Evolutionary conservation across 441 rosid species (phyloP), one percentile per base, ranked within the genome.

Genomic region (Theobroma grandiflorum): DNA sequence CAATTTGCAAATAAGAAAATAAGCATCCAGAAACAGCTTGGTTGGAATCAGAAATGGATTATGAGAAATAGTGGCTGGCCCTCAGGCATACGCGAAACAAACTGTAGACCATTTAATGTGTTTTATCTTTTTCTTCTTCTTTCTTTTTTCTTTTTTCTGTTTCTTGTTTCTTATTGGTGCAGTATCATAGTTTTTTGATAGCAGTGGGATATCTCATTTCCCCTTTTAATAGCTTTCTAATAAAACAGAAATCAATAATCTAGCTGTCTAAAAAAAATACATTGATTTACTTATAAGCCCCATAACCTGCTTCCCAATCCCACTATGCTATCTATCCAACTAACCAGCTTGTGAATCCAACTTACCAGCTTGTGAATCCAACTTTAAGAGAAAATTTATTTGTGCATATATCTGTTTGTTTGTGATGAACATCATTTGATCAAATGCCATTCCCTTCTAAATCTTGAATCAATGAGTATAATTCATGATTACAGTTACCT

Each of bases 401-500:
- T 31, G 3, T 59, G 55, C 40, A 42, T 8, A 26, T 26, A 43
- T 5, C 5, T 59, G n/a, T 73, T 43, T 73, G 62, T 50, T 50
- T 2, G 62, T 73, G 42, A n/a, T 62, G 45, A 73, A 55, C 6
- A 37, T 35, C 64, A 18, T 37, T 11, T 37, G 7, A 20, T 73
- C 20, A 55, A 73, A 73, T 55, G 76, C 8, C 50, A 4, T 73
- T 53, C 37, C 76, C 50, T 61, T 73, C 11, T 10, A 55, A 53
- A 55, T 73, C 65, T 55, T 55, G 50, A 73, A 55, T 2, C 20
- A 53, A 72, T 16, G 55, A 55, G 65, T 52, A 55, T 38, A 73
- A n/a, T 38, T 72, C 65, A 73, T 12, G 37, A 31, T 35, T 70
- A 70, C 0, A 38, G 35, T 55, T 77, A 82, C 98, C 98, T 92